Base-by-base conservation (phyloP, 306 rosid genomes). In the Gastrolobium villosum region DNA sequence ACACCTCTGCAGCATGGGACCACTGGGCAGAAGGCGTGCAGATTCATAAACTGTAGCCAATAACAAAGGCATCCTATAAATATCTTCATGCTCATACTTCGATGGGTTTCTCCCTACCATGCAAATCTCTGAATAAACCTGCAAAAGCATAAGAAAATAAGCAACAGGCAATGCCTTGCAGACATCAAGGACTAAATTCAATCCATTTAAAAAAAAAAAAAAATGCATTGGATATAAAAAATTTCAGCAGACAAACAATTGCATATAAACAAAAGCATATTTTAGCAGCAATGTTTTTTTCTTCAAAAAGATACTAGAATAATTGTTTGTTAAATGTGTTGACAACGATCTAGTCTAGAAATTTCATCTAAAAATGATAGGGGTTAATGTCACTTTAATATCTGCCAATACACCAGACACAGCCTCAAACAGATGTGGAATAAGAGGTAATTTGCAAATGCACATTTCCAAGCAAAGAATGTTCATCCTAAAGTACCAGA, bases 1-100 rank as follows among this genome's bases (percentile, higher is more conserved):
- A 79, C 98, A 93, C 85, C 98, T 88, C 85, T 91, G 97, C 50
- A 93, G 79, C 83, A 93, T 82, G 63, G 91, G 85, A 60, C 94
- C 85, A 1, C 82, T 72, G 36, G 93, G 89, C 52, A 89, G 84
- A 83, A 93, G 93, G 37, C 97, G 92, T n/a, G 88, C 91, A 77
- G 95, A 84, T 81, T 93, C 95, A 52, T 85, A 93, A 69, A 91
- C 67, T 61, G 97, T 88, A 76, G 98, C 93, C 87, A 88, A 75
- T 65, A 93, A 79, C 83, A 93, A 86, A 37, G 84, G 86, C 89
- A 89, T 86, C 88, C 87, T 84, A 79, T 85, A 82, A 82, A 88
- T 81, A 72, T 86, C 79, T 68, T 81, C 88, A 4, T 79, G 88
- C 77, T 70, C 79, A 48, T 83, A 81, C 55, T 83, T 77, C 10